Evolutionary conservation across 139 green algal genomes (phyloP), one percentile per base, ranked within the genome.

Genomic region (Medakamo hakoo): DNA sequence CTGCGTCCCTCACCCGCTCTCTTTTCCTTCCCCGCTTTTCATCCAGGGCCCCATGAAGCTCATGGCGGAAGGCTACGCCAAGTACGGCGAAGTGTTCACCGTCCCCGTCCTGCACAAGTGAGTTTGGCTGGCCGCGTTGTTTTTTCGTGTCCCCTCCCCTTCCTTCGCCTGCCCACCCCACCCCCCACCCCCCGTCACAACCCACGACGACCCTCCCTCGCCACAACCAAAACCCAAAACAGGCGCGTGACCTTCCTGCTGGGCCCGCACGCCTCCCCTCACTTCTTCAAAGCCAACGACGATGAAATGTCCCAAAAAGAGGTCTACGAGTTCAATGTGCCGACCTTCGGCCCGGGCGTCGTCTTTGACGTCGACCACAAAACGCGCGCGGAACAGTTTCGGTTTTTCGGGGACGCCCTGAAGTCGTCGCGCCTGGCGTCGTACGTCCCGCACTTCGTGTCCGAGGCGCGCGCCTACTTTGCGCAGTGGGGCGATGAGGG

Each of bases 351-450:
- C 14, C 72, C 73, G 27, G 92, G 88, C 28, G 93, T 99, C 1
- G 91, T 99, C n/a, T 99, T 92, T 64, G 93, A 97, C 66, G 93
- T 99, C 40, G 84, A 96, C 64, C 84, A 91, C 70, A 89, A 88
- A 31, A 67, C 88, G 18, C 80, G 93, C 29, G 81, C 77, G 4
- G 93, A 99, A 76, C 93, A 99, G 76, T 97, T 99, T 71, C 76
- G 86, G 18, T 93, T 97, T 75, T 95, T 97, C 74, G 89, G 84
- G 4, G 88, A 97, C 57, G 81, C 87, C 4, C 76, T 99, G 3
- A 93, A 89, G 60, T 83, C 81, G 59, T 73, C 83, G 59, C 87
- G 88, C 48, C 73, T 99, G 59, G 80, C 82, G 49, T 76, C 72
- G 24, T 98, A 98, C 60, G 86, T 96, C 23, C 87, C 88, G 0